A percentile compares a stretch with the other conserved stretches of the same genome.
Evolutionary conservation across 805 yeast species (phyloP).

Genomic region (Phaffomyces thermotolerans): DNA sequence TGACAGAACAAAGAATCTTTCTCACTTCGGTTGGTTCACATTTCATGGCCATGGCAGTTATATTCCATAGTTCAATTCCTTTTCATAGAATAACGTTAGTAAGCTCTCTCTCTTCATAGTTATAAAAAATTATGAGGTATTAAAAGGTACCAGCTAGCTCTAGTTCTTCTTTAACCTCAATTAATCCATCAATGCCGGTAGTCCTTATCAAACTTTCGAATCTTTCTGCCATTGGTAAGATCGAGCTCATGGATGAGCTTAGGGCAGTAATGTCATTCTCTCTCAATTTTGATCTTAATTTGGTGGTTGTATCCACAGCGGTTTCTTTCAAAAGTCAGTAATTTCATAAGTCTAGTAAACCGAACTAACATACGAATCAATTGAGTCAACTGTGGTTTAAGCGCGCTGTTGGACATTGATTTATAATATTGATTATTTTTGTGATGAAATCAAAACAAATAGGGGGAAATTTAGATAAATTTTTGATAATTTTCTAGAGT

Average conservation of each 20-base stretch:
- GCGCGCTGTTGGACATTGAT: slow-evolving; percentile 6
- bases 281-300: slow-evolving; percentile 7
- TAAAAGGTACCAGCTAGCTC: slow-evolving; percentile 18
- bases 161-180: slow-evolving; percentile 16
- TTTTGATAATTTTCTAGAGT: no score
- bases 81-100: background rate
- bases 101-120: background rate
- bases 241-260: slow-evolving; percentile 15
- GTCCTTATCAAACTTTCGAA: slow-evolving; percentile 24
- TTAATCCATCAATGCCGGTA: slow-evolving; percentile 14
- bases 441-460: background rate
- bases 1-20: slow-evolving; percentile 12
- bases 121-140: background rate
- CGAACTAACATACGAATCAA: slow-evolving; percentile 12
- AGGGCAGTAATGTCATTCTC: slow-evolving; percentile 14
- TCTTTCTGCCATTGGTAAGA: slow-evolving; percentile 28
- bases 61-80: slow-evolving; percentile 33
- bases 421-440: background rate
- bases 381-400: slow-evolving; percentile 15
- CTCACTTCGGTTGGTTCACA: slow-evolving; percentile 8
- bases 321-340: slow-evolving; percentile 7
- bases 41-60: slow-evolving; percentile 24
- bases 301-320: slow-evolving; percentile 10
- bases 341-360: background rate
- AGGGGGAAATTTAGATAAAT: background rate